A percentile compares a stretch with the other conserved stretches of the same genome.
These are phyloP conservation scores for Trypanosoma caninum DNA, from an alignment of 208 protist genomes.

Conservation along the genomic window DNA sequence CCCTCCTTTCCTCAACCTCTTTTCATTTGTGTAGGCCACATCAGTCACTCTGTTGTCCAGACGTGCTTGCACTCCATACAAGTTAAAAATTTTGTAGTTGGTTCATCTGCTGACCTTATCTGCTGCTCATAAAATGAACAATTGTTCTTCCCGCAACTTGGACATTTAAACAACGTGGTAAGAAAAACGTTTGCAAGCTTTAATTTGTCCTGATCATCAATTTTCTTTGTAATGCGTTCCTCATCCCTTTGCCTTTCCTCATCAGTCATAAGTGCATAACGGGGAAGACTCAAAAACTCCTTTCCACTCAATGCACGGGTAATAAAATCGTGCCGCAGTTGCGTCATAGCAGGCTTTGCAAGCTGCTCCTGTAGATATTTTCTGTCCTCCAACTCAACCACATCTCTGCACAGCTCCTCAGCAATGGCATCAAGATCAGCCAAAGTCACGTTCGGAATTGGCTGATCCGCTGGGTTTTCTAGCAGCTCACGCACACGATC, in stretches of 20 bases:
- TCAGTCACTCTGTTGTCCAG: conserved; percentile 81
- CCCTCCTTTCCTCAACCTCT: background rate
- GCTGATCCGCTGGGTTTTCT: conserved; percentile 46
- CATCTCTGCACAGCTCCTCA: conserved; percentile 34
- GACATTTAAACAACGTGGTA: conserved; percentile 74
- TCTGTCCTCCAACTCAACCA: conserved; percentile 80
- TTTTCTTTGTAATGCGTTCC: conserved; percentile 75
- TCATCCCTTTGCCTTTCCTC: conserved; percentile 86
- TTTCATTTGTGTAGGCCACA: background rate
- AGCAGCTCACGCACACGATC: conserved; percentile 46
- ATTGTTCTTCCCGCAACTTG: conserved; percentile 68
- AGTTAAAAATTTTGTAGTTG: conserved; percentile 96
- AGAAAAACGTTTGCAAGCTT: conserved; percentile 40
- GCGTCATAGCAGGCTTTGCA: conserved; percentile 51
- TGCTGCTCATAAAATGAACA: conserved; percentile 95
- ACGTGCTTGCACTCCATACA: conserved; percentile 90
- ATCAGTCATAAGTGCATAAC: conserved; percentile 93
- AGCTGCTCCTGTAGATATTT: conserved; percentile 86
- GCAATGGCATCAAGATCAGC: conserved; percentile 44
- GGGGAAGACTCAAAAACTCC: conserved; percentile 87
- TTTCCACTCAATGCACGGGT: conserved; percentile 81
- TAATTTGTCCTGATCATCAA: conserved; percentile 83
- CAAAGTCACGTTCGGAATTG: conserved; percentile 23
- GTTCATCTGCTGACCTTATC: conserved; percentile 96
- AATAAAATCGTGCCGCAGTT: conserved; percentile 91